These are phyloP conservation scores for Cucurbita pepo DNA, from an alignment of 306 rosid genomes.

Conservation along the genomic window DNA sequence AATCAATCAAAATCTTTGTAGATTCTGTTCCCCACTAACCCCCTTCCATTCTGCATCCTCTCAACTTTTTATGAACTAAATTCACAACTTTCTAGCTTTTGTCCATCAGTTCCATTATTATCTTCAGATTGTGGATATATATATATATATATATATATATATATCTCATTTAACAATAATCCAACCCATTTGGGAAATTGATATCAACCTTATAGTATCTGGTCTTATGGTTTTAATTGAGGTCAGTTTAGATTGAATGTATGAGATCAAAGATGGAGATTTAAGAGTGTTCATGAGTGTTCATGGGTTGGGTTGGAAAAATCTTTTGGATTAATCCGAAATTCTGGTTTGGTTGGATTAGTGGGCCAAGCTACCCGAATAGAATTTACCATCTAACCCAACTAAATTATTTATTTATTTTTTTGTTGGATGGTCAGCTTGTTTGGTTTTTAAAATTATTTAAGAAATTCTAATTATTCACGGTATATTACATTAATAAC, in stretches of 20 bases:
- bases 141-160: neutral
- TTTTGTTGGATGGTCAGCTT: no score
- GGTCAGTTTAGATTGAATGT: neutral
- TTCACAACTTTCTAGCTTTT: neutral
- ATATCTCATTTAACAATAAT: neutral
- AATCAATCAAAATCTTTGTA: neutral
- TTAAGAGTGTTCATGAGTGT: no score
- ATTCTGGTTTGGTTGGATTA: no score
- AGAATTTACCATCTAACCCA: no score
- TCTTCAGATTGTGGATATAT: neutral
- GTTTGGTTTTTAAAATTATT: no score
- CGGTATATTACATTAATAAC: no score
- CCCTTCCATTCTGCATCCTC: neutral
- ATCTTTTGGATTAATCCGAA: no score
- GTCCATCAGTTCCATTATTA: neutral
- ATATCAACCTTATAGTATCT: neutral
- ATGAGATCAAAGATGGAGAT: no score
- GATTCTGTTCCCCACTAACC: slow-evolving; percentile 2
- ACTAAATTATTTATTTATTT: no score
- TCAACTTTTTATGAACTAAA: neutral
- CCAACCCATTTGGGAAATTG: neutral
- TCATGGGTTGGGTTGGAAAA: no score
- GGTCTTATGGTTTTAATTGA: neutral
- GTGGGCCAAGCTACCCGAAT: no score
- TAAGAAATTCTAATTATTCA: no score